Base-by-base conservation (phyloP, 2,329 filamentous ascomycete species). In the Aspergillus niger region DNA sequence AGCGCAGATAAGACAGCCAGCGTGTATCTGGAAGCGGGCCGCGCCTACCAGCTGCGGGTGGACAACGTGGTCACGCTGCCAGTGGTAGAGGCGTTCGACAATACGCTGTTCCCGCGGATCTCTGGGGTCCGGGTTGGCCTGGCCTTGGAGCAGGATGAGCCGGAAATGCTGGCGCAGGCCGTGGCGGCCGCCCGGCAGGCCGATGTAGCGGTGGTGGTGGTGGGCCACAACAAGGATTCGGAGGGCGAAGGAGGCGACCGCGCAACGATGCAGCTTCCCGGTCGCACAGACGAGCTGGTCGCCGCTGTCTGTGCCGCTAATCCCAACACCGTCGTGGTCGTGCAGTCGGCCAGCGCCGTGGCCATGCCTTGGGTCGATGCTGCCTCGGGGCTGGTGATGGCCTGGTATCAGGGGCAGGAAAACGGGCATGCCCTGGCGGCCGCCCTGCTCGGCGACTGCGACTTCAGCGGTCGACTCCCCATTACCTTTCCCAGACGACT, bases 241-340 rank as follows among this genome's bases (percentile, higher is more conserved):
- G 63, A 65, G 20, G 52, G 58, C 3, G 63, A 65, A 55, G 63
- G 63, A 2, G 55, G 57, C 17, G 61, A 65, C 24, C 63, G 56
- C 20, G 5, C 44, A 10, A 49, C 39, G 52, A 59, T 65, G 41
- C 38, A 63, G n/a, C 57, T 65, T 8, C 61, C 63, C 17, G 54
- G 57, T 11, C 54, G 41, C 4, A 30, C 28, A 8, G 28, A 30
- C 8, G 28, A 30, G 28, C 8, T 30, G 28, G 8, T 30, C 28
- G 8, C 8, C 28, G 28, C 28, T 30, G 28, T 30, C 28, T 30
- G 28, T 30, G 28, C 28, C 28, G 28, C 28, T 10, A 30, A 30
- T 30, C 28, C 28, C 28, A 30, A 30, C 3, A 30, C 28, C 28
- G 2, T 30, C 28, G 28, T 30, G 28, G 8, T 30, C 10, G 28